Percentiles rank a stretch among this genome's conserved stretches.
These are phyloP conservation scores for Macadamia tetraphylla DNA, from an alignment of 164 flowering plant genomes.

Conservation along the genomic window DNA sequence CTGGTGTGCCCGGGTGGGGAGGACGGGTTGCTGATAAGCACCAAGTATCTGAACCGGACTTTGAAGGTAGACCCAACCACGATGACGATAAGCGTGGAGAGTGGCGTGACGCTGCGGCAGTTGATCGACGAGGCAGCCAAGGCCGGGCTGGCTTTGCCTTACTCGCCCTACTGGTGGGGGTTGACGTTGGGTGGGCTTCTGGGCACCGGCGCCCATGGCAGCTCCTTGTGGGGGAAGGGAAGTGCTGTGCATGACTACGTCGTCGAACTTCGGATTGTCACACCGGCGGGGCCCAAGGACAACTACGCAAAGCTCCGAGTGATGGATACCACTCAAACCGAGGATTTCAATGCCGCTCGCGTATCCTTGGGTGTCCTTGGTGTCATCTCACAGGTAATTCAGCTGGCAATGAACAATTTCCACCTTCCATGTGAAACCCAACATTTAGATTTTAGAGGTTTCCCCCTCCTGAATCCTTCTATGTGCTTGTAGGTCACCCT, in stretches of 20 bases:
- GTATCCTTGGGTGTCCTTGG: slow-evolving; percentile 81
- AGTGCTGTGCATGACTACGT: slow-evolving; percentile 67
- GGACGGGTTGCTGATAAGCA: slow-evolving; percentile 43
- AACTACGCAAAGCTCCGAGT: slow-evolving; percentile 13
- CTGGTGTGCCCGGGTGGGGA: slow-evolving; percentile 45
- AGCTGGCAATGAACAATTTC: no score
- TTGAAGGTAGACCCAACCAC: slow-evolving; percentile 18
- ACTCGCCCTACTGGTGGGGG: slow-evolving; percentile 84
- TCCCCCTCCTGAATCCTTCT: no score
- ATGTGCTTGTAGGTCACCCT: slow-evolving; percentile 17
- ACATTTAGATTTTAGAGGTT: no score
- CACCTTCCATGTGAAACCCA: no score
- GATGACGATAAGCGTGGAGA: slow-evolving; percentile 35
- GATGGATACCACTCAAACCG: slow-evolving; percentile 23
- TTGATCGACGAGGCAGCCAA: slow-evolving; percentile 37
- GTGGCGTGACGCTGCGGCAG: slow-evolving; percentile 36
- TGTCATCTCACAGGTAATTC: slow-evolving; percentile 61
- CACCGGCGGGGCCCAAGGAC: slow-evolving; percentile 38
- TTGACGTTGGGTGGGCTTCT: slow-evolving; percentile 62
- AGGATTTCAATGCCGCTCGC: slow-evolving; percentile 42
- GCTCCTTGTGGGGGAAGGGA: slow-evolving; percentile 64
- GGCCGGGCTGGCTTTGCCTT: slow-evolving; percentile 55
- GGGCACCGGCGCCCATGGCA: slow-evolving; percentile 77
- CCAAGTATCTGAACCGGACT: slow-evolving; percentile 23
- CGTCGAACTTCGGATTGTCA: slow-evolving; percentile 41